Conservation (phyloP, 169 alveolate species). For the Plasmodium yoelii region DNA sequence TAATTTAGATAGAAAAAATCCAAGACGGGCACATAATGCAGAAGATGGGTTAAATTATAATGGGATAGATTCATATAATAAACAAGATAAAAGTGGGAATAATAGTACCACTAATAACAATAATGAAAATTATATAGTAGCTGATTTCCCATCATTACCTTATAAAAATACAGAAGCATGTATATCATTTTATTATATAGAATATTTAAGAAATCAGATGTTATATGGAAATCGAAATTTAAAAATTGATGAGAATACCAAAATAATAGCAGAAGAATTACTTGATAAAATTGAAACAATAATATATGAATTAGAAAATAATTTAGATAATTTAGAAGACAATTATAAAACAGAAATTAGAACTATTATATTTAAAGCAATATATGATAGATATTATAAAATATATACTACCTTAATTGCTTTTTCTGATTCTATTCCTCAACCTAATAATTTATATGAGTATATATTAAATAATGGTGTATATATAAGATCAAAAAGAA, state of each 20-base stretch:
- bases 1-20: slow-evolving; percentile 35
- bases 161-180: slow-evolving; percentile 67
- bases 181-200: slow-evolving; percentile 63
- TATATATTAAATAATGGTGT: slow-evolving; percentile 67
- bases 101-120: slow-evolving; percentile 30
- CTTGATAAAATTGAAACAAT: slow-evolving; percentile 57
- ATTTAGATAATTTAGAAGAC: slow-evolving; percentile 9
- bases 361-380: slow-evolving; percentile 51
- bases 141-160: slow-evolving; percentile 73
- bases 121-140: slow-evolving; percentile 40
- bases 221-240: slow-evolving; percentile 74
- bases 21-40: slow-evolving; percentile 76
- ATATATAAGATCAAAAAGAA: slow-evolving; percentile 64
- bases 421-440: slow-evolving; percentile 41
- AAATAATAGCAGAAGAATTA: slow-evolving; percentile 64
- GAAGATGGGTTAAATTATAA: slow-evolving; percentile 44
- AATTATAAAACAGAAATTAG: slow-evolving; percentile 53
- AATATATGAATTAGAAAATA: slow-evolving; percentile 44
- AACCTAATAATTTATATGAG: slow-evolving; percentile 69
- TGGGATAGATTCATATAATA: not conserved
- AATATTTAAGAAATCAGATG: slow-evolving; percentile 68
- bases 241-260: slow-evolving; percentile 64
- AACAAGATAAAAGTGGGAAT: not conserved
- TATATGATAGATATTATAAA: slow-evolving; percentile 70
- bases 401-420: slow-evolving; percentile 52